Evolutionary conservation across 306 rosid species (phyloP).

Genomic region (Citrullus mucosospermus): DNA sequence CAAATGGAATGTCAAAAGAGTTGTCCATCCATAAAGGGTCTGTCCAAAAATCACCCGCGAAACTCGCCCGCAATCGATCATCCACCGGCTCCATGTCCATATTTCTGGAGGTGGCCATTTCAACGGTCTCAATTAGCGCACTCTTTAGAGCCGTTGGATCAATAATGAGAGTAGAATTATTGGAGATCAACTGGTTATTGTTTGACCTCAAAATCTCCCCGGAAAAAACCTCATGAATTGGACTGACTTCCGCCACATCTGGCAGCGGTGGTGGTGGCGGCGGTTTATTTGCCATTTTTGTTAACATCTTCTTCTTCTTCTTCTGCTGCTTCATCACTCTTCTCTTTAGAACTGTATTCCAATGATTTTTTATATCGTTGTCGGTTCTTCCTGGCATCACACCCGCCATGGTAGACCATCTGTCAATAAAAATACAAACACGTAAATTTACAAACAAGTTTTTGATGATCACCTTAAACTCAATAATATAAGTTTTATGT

Average conservation of each 20-base stretch:
- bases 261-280: background rate
- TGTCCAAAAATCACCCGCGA: background rate
- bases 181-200: background rate
- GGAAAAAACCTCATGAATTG: background rate
- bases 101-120: background rate
- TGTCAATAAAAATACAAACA: background rate
- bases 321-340: background rate
- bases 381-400: conserved; percentile 34
- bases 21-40: background rate
- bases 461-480: no score
- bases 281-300: background rate
- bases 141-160: background rate
- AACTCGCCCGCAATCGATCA: background rate
- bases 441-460: no score
- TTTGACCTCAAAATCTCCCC: background rate
- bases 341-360: conserved; percentile 34
- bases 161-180: background rate
- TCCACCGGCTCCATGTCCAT: background rate
- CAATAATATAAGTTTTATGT: no score
- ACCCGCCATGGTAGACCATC: conserved; percentile 42
- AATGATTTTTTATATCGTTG: conserved; percentile 39
- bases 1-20: background rate
- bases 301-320: background rate
- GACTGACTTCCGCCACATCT: background rate
- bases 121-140: background rate